Percentiles rank a stretch among this genome's conserved stretches.
These are phyloP conservation scores for Naganishia albida DNA, from an alignment of 1,284 basidiomycete species.

Conservation along the genomic window DNA sequence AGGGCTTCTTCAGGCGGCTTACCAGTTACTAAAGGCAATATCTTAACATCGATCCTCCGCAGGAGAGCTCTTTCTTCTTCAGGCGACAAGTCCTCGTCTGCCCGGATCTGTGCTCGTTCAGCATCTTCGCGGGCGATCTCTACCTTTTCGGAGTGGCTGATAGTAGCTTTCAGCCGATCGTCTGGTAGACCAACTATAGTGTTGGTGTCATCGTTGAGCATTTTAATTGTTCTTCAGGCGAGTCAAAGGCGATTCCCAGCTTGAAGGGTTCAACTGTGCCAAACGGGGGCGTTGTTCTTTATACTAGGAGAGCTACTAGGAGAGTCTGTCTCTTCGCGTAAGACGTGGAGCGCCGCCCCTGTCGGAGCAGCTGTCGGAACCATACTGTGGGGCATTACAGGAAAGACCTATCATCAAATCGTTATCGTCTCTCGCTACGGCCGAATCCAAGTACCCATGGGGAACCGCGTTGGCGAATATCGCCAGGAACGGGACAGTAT, in stretches of 20 bases:
- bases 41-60: neutral
- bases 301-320: too few species aligned
- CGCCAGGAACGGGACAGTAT: too few species aligned
- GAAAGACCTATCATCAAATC: too few species aligned
- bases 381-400: too few species aligned
- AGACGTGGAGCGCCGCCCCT: too few species aligned
- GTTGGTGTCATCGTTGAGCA: neutral
- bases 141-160: neutral
- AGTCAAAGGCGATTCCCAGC: neutral
- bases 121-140: neutral
- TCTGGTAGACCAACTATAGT: neutral
- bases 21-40: neutral
- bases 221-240: neutral
- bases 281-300: too few species aligned
- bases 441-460: too few species aligned
- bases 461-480: too few species aligned
- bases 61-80: constrained; percentile 2
- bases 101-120: neutral
- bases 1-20: neutral
- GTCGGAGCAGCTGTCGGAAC: too few species aligned
- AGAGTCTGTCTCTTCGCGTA: too few species aligned
- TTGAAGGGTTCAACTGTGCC: neutral
- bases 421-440: too few species aligned
- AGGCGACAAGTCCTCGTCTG: neutral
- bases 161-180: neutral